phyloP scores from a whole-genome alignment of 73 alveolate genomes.

The Effrenium voratum region DNA sequence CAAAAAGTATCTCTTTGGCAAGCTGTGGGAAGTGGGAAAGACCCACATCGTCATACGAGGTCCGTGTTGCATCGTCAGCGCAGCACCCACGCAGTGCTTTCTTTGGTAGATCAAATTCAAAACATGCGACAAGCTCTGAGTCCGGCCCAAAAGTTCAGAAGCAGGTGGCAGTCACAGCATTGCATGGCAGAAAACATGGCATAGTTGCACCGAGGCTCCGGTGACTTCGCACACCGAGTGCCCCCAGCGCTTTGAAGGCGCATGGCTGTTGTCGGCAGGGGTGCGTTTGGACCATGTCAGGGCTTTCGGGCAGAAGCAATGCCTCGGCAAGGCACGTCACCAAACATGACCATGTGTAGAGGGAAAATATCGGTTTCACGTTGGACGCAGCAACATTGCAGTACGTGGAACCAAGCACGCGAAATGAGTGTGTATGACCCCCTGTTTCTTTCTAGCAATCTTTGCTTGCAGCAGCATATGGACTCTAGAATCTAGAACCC shows the following conservation, averaged over 20 bases:
- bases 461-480: too few relatives aligned
- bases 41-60: background rate
- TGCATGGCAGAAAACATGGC: background rate
- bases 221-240: constrained; percentile 57
- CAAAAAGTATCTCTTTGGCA: too few relatives aligned
- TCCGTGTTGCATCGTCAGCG: background rate
- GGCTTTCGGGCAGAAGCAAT: constrained; percentile 51
- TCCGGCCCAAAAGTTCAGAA: background rate
- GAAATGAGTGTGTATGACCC: too few relatives aligned
- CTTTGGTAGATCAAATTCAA: background rate
- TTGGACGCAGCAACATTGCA: background rate
- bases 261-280: constrained; percentile 16
- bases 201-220: background rate
- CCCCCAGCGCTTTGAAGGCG: constrained; percentile 67
- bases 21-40: background rate
- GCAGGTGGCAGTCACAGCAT: background rate
- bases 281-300: constrained; percentile 56
- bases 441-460: too few relatives aligned
- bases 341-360: background rate
- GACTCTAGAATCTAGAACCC: background rate
- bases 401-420: background rate
- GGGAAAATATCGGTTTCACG: background rate
- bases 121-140: background rate
- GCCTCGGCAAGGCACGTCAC: background rate
- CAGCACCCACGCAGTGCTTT: background rate